phyloP scores from a whole-genome alignment of 2,329 filamentous ascomycete species.

The Talaromyces albobiverticillius region DNA sequence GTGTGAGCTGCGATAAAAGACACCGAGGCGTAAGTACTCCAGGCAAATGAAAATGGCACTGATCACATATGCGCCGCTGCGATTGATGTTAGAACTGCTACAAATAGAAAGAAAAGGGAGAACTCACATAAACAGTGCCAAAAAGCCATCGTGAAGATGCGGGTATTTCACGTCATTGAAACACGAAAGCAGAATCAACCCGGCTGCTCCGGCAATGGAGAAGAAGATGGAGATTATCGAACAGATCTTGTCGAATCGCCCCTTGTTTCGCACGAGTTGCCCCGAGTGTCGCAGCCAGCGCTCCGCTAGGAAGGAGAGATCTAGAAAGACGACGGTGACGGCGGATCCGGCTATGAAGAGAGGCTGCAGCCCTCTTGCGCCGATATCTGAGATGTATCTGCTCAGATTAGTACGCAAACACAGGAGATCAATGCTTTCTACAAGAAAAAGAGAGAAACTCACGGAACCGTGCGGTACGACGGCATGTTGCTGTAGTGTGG shows the following conservation, averaged over 20 bases:
- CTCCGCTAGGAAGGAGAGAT: constrained; percentile 76
- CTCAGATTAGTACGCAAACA: constrained; percentile 3
- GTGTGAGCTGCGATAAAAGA: constrained; percentile 69
- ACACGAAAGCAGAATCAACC: constrained; percentile 77
- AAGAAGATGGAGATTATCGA: constrained; percentile 49
- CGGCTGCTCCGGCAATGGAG: constrained; percentile 71
- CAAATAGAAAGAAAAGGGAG: background rate
- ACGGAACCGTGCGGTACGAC: constrained; percentile 53
- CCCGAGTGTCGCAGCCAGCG: constrained; percentile 81
- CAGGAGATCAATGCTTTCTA: constrained; percentile 6
- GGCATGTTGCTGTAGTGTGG: constrained; percentile 55
- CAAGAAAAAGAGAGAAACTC: constrained; percentile 23
- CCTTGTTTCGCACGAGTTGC: constrained; percentile 70
- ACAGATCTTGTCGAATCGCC: constrained; percentile 37
- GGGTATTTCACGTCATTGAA: constrained; percentile 77
- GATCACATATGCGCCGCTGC: constrained; percentile 69
- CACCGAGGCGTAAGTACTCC: constrained; percentile 83
- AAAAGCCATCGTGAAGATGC: constrained; percentile 68
- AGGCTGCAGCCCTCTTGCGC: constrained; percentile 57
- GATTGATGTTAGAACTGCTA: background rate
- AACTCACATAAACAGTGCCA: constrained; percentile 71
- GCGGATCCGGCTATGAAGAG: constrained; percentile 61
- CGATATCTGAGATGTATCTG: constrained; percentile 54
- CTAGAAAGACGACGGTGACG: constrained; percentile 73
- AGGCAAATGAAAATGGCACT: constrained; percentile 85